Conservation (phyloP, 805 yeast species). For the Yarrowia keelungensis region DNA sequence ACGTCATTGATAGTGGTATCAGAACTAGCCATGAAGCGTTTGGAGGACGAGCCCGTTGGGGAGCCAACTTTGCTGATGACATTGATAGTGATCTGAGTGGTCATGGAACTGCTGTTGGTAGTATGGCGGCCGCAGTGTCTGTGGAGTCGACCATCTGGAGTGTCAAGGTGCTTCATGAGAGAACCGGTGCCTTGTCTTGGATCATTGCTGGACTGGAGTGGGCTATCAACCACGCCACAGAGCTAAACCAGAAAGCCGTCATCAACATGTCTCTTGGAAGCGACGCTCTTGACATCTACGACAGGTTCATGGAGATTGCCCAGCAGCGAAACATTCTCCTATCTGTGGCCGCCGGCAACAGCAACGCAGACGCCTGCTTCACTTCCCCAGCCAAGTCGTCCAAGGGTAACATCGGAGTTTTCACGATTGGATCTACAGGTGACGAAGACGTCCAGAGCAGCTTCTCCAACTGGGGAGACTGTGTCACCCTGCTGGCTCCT, state of each 20-base stretch:
- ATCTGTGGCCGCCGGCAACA: slow-evolving; percentile 64
- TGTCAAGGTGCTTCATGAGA: slow-evolving; percentile 51
- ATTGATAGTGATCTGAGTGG: slow-evolving; percentile 81
- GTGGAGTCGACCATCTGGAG: slow-evolving; percentile 2
- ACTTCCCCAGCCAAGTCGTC: slow-evolving; percentile 76
- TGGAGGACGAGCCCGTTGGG: slow-evolving; percentile 48
- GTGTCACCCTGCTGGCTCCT: slow-evolving; percentile 85
- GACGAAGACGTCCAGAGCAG: slow-evolving; percentile 74
- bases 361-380: slow-evolving; percentile 77
- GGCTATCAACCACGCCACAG: slow-evolving; percentile 13
- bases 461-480: slow-evolving; percentile 88
- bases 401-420: slow-evolving; percentile 60
- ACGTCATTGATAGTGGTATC: slow-evolving; percentile 83
- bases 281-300: slow-evolving; percentile 44
- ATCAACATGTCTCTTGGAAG: slow-evolving; percentile 46
- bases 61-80: slow-evolving; percentile 59
- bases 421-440: slow-evolving; percentile 89
- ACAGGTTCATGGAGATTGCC: slow-evolving; percentile 45
- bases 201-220: slow-evolving; percentile 8
- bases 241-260: slow-evolving; percentile 18
- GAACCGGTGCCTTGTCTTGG: slow-evolving; percentile 3
- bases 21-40: slow-evolving; percentile 51
- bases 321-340: slow-evolving; percentile 39
- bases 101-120: slow-evolving; percentile 96
- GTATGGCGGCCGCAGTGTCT: slow-evolving; percentile 76